phyloP scores from a whole-genome alignment of 768 basidiomycete genomes.

The Strobilomyces echinocephalus region DNA sequence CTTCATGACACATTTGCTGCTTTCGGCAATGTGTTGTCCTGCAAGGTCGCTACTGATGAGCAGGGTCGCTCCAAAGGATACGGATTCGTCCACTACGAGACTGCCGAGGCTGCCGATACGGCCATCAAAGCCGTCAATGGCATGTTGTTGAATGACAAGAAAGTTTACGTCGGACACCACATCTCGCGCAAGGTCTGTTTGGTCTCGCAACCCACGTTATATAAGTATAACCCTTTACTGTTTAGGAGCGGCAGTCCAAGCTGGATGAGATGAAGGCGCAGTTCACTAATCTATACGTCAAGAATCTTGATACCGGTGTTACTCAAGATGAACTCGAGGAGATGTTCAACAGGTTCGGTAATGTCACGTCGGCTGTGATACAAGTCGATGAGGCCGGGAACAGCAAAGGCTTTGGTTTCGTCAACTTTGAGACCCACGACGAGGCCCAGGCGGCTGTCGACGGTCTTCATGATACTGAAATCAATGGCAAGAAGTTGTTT shows the following conservation, averaged over 20 bases:
- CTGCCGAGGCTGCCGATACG: conserved; percentile 88
- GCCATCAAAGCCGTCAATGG: conserved; percentile 99
- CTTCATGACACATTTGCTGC: conserved; percentile 99
- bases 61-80: conserved; percentile 95
- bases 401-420: conserved; percentile 97
- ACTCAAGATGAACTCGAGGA: conserved; percentile 81
- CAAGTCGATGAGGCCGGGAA: conserved; percentile 82
- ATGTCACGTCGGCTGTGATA: conserved; percentile 84
- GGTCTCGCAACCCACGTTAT: no score
- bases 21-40: conserved; percentile 96
- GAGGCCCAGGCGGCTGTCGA: conserved; percentile 90
- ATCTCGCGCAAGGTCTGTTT: conserved; percentile 84
- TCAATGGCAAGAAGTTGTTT: conserved; percentile 85
- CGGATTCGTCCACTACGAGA: conserved; percentile 99
- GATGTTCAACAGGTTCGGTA: conserved; percentile 74
- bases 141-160: conserved; percentile 99
- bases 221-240: neutral
- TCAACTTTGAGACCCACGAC: conserved; percentile 93
- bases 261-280: conserved; percentile 96
- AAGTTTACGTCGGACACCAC: conserved; percentile 97
- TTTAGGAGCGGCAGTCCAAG: conserved; percentile 93
- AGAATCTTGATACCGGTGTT: conserved; percentile 87
- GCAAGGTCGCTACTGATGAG: conserved; percentile 98
- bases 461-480: conserved; percentile 77
- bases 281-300: conserved; percentile 98